Evolutionary conservation across 768 basidiomycete species (phyloP).

Genomic region (Termitomyces sp.): DNA sequence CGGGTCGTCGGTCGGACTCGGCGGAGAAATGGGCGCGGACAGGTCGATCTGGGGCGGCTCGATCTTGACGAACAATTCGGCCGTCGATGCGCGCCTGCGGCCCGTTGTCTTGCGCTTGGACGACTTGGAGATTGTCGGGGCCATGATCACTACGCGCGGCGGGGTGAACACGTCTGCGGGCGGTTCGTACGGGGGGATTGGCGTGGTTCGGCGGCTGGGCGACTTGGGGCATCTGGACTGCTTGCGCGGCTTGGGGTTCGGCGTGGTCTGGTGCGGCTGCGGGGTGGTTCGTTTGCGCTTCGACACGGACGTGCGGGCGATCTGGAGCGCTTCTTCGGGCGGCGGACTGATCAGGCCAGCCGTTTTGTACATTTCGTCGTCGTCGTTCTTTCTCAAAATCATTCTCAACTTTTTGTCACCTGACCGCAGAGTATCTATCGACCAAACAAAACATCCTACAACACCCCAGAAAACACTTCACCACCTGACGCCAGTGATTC

Average conservation of each 20-base stretch:
- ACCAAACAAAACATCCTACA: background rate
- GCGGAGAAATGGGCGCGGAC: conserved; percentile 53
- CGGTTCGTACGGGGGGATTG: conserved; percentile 59
- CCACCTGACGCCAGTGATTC: conserved; percentile 80
- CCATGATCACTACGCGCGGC: conserved; percentile 53
- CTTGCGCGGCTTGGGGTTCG: conserved; percentile 62
- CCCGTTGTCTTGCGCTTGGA: conserved; percentile 25
- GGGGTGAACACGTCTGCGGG: conserved; percentile 67
- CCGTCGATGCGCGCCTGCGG: conserved; percentile 13
- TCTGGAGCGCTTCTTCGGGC: conserved; percentile 48
- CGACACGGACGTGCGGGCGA: conserved; percentile 17
- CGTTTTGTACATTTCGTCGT: conserved; percentile 14
- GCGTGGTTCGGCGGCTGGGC: conserved; percentile 41
- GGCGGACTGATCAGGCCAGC: conserved; percentile 47
- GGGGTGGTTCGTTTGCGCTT: conserved; percentile 36
- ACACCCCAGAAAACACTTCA: conserved; percentile 48
- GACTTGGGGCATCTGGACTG: conserved; percentile 31
- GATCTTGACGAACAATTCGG: conserved; percentile 41
- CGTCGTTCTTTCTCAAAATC: background rate
- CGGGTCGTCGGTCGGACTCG: conserved; percentile 75
- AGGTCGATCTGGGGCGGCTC: conserved; percentile 65
- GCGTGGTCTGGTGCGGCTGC: conserved; percentile 37
- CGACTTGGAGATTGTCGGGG: conserved; percentile 33
- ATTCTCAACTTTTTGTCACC: background rate
- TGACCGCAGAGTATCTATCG: background rate